Evolutionary conservation across 2,329 filamentous ascomycete genomes (phyloP).

Genomic region (Aspergillus carbonarius): DNA sequence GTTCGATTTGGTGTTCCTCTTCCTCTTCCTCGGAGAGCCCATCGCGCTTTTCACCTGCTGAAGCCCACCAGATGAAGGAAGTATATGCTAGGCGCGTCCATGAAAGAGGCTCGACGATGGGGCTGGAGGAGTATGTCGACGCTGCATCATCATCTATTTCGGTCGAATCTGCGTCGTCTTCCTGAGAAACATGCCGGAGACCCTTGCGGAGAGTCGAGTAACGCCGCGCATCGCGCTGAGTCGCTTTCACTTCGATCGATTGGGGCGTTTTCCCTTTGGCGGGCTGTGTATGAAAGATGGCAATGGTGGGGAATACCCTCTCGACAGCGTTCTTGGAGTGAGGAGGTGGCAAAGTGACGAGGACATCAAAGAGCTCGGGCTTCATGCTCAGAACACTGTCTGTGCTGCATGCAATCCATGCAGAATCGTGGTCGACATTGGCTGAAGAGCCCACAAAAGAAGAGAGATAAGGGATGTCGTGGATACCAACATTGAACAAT

Average conservation of each 20-base stretch:
- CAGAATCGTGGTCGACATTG: constrained; percentile 45
- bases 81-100: constrained; percentile 63
- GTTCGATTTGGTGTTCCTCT: constrained; percentile 46
- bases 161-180: constrained; percentile 26
- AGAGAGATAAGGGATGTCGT: constrained; percentile 81
- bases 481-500: constrained; percentile 89
- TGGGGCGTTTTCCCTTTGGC: constrained; percentile 42
- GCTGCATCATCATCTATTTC: constrained; percentile 36
- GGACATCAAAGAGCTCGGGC: constrained; percentile 80
- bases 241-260: constrained; percentile 65
- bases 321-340: constrained; percentile 58
- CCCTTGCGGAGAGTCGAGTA: constrained; percentile 69
- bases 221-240: constrained; percentile 82
- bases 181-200: constrained; percentile 44
- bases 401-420: constrained; percentile 94
- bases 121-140: constrained; percentile 44
- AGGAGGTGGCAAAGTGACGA: constrained; percentile 74
- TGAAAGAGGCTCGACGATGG: constrained; percentile 56
- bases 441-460: constrained; percentile 56
- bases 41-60: constrained; percentile 59
- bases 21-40: constrained; percentile 56
- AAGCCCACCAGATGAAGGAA: constrained; percentile 68
- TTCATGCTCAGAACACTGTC: constrained; percentile 91
- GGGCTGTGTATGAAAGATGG: constrained; percentile 59
- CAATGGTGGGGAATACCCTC: constrained; percentile 73